Evolutionary conservation across 108 stramenopile species (phyloP).

Genomic region (Skeletonema tropicum): DNA sequence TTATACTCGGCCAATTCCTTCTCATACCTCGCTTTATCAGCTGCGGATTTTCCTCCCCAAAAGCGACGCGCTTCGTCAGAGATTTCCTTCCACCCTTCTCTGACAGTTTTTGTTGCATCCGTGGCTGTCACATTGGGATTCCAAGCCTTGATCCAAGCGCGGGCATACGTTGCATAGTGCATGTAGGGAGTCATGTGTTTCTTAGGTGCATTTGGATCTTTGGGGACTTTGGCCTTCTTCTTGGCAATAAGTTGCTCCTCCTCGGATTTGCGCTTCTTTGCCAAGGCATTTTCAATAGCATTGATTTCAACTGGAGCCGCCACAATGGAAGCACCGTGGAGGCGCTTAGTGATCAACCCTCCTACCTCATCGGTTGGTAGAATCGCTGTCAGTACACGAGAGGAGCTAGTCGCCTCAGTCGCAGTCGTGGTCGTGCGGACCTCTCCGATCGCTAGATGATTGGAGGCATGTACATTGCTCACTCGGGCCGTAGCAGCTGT

Average conservation of each 20-base stretch:
- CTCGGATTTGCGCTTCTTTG: not conserved
- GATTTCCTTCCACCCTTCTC: conserved; percentile 70
- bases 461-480: not conserved
- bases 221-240: conserved; percentile 37
- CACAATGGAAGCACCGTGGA: not conserved
- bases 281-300: not conserved
- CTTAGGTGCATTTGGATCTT: conserved; percentile 81
- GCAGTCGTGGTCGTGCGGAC: not conserved
- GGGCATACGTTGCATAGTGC: conserved; percentile 66
- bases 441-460: not conserved
- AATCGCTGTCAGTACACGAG: not conserved
- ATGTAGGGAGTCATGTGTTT: conserved; percentile 79
- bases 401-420: not conserved
- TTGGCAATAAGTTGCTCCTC: not conserved
- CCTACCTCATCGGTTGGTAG: not conserved
- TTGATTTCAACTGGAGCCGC: not conserved
- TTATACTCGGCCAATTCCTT: conserved; percentile 61
- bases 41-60: conserved; percentile 73
- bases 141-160: conserved; percentile 62
- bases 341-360: not conserved
- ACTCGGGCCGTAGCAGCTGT: not conserved
- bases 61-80: conserved; percentile 52
- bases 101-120: conserved; percentile 62
- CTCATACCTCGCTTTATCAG: conserved; percentile 73
- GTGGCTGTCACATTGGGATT: conserved; percentile 73